Conservation (phyloP, 1,284 basidiomycete genomes). For the Rhodotorula sp. region DNA sequence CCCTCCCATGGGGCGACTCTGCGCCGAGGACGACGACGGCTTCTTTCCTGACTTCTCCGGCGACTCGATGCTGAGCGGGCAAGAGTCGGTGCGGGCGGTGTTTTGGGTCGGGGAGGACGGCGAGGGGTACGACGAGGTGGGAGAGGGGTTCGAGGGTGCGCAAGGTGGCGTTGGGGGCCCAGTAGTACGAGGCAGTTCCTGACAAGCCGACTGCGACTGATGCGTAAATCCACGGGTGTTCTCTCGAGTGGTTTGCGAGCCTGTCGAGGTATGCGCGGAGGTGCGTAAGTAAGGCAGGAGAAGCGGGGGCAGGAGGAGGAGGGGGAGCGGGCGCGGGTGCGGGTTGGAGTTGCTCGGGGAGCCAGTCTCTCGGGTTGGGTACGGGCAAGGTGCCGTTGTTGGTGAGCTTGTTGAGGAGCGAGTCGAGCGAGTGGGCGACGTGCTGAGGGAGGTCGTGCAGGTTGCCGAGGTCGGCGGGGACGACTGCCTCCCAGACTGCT, state of each 20-base stretch:
- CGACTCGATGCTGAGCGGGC: constrained; percentile 40
- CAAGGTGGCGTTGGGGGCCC: constrained; percentile 5
- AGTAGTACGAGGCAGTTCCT: constrained; percentile 18
- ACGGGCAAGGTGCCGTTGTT: constrained; percentile 29
- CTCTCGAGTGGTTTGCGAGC: constrained; percentile 4
- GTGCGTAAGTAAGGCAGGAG: background rate
- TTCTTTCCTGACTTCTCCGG: constrained; percentile 39
- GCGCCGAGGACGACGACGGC: constrained; percentile 65
- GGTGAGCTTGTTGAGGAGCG: constrained; percentile 25
- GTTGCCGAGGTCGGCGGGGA: constrained; percentile 13
- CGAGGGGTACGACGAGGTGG: constrained; percentile 22
- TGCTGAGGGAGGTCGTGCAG: constrained; percentile 24
- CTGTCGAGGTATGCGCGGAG: constrained; percentile 2
- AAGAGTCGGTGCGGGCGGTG: constrained; percentile 26
- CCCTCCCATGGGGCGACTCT: constrained; percentile 58
- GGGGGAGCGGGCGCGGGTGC: background rate
- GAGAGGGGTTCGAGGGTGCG: constrained; percentile 8
- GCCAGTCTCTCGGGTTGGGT: constrained; percentile 22
- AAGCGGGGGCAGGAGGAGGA: background rate
- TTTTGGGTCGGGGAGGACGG: constrained; percentile 23
- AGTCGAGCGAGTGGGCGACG: constrained; percentile 16
- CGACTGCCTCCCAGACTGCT: constrained; percentile 19
- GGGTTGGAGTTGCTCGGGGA: constrained; percentile 5
- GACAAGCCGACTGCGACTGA: constrained; percentile 4
- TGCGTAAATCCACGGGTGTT: constrained; percentile 24